Evolutionary conservation across 2,329 filamentous ascomycete genomes (phyloP), one percentile per base, ranked within the genome.

Genomic region (Aspergillus sergii): DNA sequence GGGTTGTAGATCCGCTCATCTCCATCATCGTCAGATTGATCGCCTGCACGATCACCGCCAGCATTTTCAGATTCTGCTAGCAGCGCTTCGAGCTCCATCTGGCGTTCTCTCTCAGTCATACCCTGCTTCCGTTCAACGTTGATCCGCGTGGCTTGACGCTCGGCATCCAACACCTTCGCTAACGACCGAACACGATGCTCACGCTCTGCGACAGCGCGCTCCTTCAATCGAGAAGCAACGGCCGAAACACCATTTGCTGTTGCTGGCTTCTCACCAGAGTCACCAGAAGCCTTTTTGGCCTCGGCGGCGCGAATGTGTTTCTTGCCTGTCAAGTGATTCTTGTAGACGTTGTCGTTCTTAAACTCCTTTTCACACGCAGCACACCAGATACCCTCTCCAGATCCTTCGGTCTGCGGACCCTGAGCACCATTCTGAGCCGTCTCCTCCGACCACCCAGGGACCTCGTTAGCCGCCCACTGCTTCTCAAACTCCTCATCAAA

Each of bases 81-180:
- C 16, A 97, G 81, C 51, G 94, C 93, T 60, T 97, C 94, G 14
- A 97, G 86, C 76, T 99, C 96, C 78, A 96, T 92, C 73, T 96
- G 91, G 16, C 95, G 90, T 78, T 99, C 95, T 36, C 93, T 89
- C 75, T 98, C 94, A 3, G 95, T 99, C 93, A 99, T 97, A 68
- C 94, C 94, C 76, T 96, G 93, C 78, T 93, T 95, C 58, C 95
- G 91, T 84, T 99, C 96, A 12, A 98, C 93, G 73, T 99, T 98
- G 71, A 95, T 90, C 56, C 91, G 88, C 0, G 95, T 98, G 73
- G 97, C 94, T 76, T 91, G 87, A 62, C 94, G 90, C 75, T 97
- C 92, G 16, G 90, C 91, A 75, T 91, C 90, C 88, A 99, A 95
- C 5, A 91, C 88, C 55, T 89, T 86, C 11, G 92, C 88, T 8